phyloP scores from a whole-genome alignment of 148 eudicot genomes.

The Amaranthus hypochondriacus region DNA sequence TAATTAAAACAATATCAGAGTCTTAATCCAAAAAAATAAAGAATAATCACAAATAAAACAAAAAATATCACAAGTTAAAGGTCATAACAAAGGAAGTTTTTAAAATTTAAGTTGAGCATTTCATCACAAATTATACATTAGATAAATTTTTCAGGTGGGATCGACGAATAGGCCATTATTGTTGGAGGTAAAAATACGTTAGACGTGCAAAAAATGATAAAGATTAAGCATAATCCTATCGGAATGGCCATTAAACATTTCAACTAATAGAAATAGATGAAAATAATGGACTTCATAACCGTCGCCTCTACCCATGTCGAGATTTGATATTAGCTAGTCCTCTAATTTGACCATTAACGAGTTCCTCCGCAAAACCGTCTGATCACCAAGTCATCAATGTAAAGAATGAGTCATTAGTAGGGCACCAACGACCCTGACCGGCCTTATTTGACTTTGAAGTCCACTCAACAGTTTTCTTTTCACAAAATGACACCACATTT shows the following conservation, averaged over 20 bases:
- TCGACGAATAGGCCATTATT: constrained; percentile 13
- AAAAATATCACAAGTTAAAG: background rate
- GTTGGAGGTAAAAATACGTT: constrained; percentile 8
- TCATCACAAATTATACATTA: constrained; percentile 4
- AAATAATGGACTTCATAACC: background rate
- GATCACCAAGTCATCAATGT: constrained; percentile 13
- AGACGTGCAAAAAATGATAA: background rate
- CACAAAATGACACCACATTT: background rate
- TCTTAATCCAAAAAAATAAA: too few relatives aligned
- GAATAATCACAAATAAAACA: too few relatives aligned
- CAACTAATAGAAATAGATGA: background rate
- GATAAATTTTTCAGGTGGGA: constrained; percentile 1
- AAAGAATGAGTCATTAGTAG: background rate
- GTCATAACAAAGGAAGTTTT: background rate
- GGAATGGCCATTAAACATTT: background rate
- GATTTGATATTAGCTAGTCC: background rate
- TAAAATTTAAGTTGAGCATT: background rate
- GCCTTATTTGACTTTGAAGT: background rate
- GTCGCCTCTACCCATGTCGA: background rate
- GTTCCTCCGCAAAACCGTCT: constrained; percentile 14
- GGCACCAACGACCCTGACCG: constrained; percentile 2
- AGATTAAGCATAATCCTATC: background rate
- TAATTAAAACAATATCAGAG: too few relatives aligned
- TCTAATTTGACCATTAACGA: background rate
- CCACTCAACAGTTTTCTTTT: constrained; percentile 1